Evolutionary conservation across 1,139 yeast species (phyloP), one percentile per base, ranked within the genome.

Genomic region (Suhomyces maxii): DNA sequence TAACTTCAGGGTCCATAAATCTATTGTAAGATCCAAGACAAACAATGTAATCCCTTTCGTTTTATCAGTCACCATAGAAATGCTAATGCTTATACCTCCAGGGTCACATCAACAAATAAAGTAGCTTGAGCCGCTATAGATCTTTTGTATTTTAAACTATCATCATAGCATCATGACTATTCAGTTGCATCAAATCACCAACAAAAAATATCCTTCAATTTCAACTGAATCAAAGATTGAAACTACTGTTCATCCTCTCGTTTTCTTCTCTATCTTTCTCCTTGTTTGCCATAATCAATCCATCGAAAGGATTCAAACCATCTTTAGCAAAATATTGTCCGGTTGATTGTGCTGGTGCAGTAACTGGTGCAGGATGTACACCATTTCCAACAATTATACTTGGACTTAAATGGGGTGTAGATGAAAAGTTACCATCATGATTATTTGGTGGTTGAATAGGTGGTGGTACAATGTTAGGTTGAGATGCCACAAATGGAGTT

Each of bases 221-320:
- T 18, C 23, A 13, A 9, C 10, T 11, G 3, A 7, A 10, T 28
- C 33, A 43, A 33, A 51, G 28, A 34, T 49, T 51, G 44, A 47
- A 47, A 37, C 49, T 51, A 18, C 42, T 43, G 32, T 45, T 49
- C 41, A 12, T 28, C 18, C 40, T 41, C 36, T 45, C 47, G 25
- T 34, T 34, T 32, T 44, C 49, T 30, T 45, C 55, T 25, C 52
- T 53, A 8, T 51, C 57, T 28, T 53, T 55, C 36, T 57, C 54
- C 36, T 53, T 45, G 13, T 48, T 57, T 3, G 71, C 71, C 60
- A 70, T 56, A 14, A 71, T 71, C 37, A 71, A 56, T 11, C 75
- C 75, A 52, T 72, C 77, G 51, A 71, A 72, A 10, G 77, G 77
- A 52, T 72, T 72, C 56, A 68, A 59, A 0, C 75, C 76, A 49